These are phyloP conservation scores for Penicillium atrosanguineum DNA, from an alignment of 495 filamentous ascomycete species.

Conservation along the genomic window DNA sequence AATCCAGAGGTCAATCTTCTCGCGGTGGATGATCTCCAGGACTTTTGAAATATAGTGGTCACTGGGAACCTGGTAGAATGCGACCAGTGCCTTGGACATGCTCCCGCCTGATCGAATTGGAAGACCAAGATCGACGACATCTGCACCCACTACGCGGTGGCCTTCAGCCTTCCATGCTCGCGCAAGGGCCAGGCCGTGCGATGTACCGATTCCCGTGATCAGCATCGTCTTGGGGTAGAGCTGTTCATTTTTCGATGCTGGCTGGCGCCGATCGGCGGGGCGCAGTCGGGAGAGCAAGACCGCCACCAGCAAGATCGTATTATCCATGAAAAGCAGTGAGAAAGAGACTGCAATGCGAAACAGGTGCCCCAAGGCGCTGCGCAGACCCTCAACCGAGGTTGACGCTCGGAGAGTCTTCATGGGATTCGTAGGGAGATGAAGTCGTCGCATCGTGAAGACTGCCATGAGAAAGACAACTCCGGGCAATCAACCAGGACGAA, in stretches of 20 bases:
- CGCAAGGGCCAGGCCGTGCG: slow-evolving; percentile 65
- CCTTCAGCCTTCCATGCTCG: slow-evolving; percentile 63
- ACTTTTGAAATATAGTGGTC: slow-evolving; percentile 49
- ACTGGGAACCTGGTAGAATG: slow-evolving; percentile 53
- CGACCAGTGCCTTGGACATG: slow-evolving; percentile 44
- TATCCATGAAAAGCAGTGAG: slow-evolving; percentile 54
- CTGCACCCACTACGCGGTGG: slow-evolving; percentile 71
- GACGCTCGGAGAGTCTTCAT: slow-evolving; percentile 11
- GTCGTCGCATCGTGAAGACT: background rate
- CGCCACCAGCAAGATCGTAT: slow-evolving; percentile 43
- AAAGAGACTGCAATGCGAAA: slow-evolving; percentile 36
- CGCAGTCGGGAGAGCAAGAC: slow-evolving; percentile 19
- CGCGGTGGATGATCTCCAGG: slow-evolving; percentile 54
- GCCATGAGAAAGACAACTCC: background rate
- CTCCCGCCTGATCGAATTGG: slow-evolving; percentile 35
- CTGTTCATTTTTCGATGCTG: slow-evolving; percentile 32
- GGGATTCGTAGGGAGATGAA: background rate
- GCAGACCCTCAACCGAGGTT: slow-evolving; percentile 1
- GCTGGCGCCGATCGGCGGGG: slow-evolving; percentile 20
- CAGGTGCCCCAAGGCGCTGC: slow-evolving; percentile 25
- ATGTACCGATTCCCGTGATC: slow-evolving; percentile 68
- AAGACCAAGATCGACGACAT: slow-evolving; percentile 58
- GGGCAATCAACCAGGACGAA: background rate
- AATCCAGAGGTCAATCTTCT: slow-evolving; percentile 71
- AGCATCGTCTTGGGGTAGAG: slow-evolving; percentile 61